phyloP scores from a whole-genome alignment of 1,284 basidiomycete species.

The Malassezia vespertilionis region DNA sequence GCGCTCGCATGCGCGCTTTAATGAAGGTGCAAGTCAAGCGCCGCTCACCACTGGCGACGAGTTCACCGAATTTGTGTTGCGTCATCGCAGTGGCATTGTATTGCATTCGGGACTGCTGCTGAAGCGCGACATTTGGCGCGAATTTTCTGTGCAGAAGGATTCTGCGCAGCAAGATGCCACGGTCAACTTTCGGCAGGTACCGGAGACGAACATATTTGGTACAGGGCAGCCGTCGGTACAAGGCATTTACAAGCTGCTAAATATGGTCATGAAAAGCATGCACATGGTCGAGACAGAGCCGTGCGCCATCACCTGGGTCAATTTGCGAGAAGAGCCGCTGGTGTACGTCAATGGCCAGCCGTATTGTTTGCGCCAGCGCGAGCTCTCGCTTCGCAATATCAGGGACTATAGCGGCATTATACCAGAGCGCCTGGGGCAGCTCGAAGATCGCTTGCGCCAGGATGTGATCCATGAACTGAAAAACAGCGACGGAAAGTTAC shows the following conservation, averaged over 20 bases:
- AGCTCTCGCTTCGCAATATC: constrained; percentile 40
- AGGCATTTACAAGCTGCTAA: constrained; percentile 74
- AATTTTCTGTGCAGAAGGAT: constrained; percentile 28
- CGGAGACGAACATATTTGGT: constrained; percentile 59
- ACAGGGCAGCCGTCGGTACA: constrained; percentile 77
- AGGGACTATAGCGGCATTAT: constrained; percentile 44
- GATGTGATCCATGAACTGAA: constrained; percentile 76
- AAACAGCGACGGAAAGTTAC: constrained; percentile 70
- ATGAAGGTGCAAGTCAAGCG: constrained; percentile 23
- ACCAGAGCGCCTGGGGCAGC: constrained; percentile 34
- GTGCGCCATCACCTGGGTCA: constrained; percentile 68
- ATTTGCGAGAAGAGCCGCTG: constrained; percentile 74
- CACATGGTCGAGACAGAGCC: constrained; percentile 48
- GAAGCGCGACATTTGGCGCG: constrained; percentile 45
- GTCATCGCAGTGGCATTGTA: constrained; percentile 41
- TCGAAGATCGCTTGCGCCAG: constrained; percentile 76
- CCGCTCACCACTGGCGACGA: constrained; percentile 41
- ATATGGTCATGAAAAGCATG: constrained; percentile 41
- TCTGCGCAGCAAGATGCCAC: constrained; percentile 63
- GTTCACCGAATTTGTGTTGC: constrained; percentile 46
- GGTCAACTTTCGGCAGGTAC: constrained; percentile 86
- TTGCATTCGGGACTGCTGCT: constrained; percentile 40
- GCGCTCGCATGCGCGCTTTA: constrained; percentile 22
- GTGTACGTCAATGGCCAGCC: constrained; percentile 77
- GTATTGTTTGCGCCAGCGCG: constrained; percentile 49